A percentile compares a stretch with the other conserved stretches of the same genome.
Evolutionary conservation across 2,329 filamentous ascomycete genomes (phyloP).

Genomic region (Fusarium compactum): DNA sequence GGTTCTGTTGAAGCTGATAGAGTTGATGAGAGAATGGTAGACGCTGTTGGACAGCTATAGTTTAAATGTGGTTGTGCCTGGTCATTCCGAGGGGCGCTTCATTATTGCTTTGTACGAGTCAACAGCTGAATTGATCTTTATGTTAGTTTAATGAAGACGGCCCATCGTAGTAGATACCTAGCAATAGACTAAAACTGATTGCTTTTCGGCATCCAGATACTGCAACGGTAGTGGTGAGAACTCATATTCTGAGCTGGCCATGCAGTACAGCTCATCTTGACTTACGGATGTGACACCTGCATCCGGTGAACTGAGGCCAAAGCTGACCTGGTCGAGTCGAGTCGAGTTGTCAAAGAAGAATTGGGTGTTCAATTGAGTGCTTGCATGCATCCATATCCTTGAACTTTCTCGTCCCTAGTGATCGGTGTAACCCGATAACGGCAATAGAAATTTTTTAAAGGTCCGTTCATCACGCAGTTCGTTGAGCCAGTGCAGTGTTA

Average conservation of each 20-base stretch:
- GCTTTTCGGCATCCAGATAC: neutral
- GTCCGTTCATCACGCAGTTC: slow-evolving; percentile 9
- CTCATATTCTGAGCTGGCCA: slow-evolving; percentile 27
- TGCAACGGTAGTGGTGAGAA: neutral
- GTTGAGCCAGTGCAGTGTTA: slow-evolving; percentile 5
- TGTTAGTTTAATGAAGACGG: neutral
- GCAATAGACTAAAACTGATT: neutral
- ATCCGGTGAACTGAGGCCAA: slow-evolving; percentile 33
- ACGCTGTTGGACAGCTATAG: neutral
- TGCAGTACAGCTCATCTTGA: slow-evolving; percentile 43
- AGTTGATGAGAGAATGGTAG: neutral
- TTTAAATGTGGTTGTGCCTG: neutral
- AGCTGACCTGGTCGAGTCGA: neutral
- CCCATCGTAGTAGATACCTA: neutral
- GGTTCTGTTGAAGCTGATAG: slow-evolving; percentile 8
- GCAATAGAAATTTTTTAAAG: slow-evolving; percentile 25
- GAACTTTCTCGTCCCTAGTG: slow-evolving; percentile 14
- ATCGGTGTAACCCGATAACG: slow-evolving; percentile 33
- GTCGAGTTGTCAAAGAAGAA: slow-evolving; percentile 30
- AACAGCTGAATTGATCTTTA: neutral
- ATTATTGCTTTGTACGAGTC: slow-evolving; percentile 1
- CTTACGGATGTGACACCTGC: slow-evolving; percentile 17
- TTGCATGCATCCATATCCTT: slow-evolving; percentile 31
- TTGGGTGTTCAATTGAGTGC: slow-evolving; percentile 38
- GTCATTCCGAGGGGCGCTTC: neutral